phyloP scores from a whole-genome alignment of 2,329 filamentous ascomycete species.

The Penicillium concentricum region DNA sequence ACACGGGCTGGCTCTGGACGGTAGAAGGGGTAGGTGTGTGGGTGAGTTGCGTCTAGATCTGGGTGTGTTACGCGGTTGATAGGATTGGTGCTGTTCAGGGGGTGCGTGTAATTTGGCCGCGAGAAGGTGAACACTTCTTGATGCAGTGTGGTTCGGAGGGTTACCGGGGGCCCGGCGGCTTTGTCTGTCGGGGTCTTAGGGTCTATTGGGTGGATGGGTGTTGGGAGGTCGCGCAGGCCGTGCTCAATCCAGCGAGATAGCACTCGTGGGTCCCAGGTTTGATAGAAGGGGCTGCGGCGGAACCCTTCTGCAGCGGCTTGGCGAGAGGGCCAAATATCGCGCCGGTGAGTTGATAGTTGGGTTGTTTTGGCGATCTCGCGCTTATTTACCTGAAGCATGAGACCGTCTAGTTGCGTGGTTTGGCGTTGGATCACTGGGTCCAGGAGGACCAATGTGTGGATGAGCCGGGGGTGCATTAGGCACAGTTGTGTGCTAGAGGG shows the following conservation, averaged over 20 bases:
- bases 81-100: slow-evolving; percentile 38
- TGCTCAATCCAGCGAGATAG: slow-evolving; percentile 70
- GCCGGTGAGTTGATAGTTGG: slow-evolving; percentile 65
- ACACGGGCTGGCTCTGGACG: slow-evolving; percentile 41
- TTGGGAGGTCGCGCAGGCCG: slow-evolving; percentile 74
- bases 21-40: slow-evolving; percentile 44
- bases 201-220: slow-evolving; percentile 42
- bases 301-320: slow-evolving; percentile 67
- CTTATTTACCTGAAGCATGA: slow-evolving; percentile 24
- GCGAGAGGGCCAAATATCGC: slow-evolving; percentile 79
- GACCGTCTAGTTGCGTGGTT: slow-evolving; percentile 40
- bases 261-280: slow-evolving; percentile 76
- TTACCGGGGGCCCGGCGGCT: slow-evolving; percentile 53
- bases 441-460: slow-evolving; percentile 73
- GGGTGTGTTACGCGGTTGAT: slow-evolving; percentile 45
- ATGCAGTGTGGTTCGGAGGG: slow-evolving; percentile 75
- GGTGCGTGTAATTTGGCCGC: slow-evolving; percentile 60
- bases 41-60: slow-evolving; percentile 43
- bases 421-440: slow-evolving; percentile 72
- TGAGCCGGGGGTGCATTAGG: slow-evolving; percentile 75
- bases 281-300: slow-evolving; percentile 70
- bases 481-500: slow-evolving; percentile 59
- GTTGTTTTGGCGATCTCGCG: slow-evolving; percentile 37
- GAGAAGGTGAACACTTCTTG: slow-evolving; percentile 69
- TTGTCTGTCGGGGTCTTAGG: slow-evolving; percentile 12